phyloP scores from a whole-genome alignment of 2,329 filamentous ascomycete species.

The Bipolaris zeicola region DNA sequence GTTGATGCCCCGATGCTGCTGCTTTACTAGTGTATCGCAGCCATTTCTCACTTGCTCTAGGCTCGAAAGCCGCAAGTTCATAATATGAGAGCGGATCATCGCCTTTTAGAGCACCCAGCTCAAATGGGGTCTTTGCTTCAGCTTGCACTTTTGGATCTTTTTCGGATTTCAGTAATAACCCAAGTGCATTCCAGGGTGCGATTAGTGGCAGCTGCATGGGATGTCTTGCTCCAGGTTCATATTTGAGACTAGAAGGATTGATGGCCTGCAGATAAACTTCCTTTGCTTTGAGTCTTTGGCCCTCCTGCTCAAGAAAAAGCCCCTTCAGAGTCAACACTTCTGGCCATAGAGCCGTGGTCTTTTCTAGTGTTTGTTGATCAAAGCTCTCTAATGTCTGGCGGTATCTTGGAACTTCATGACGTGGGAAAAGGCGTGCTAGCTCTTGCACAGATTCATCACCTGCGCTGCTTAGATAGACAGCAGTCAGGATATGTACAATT shows the following conservation, averaged over 20 bases:
- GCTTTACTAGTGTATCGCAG: slow-evolving; percentile 54
- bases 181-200: slow-evolving; percentile 42
- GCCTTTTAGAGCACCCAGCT: slow-evolving; percentile 45
- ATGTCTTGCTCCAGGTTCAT: slow-evolving; percentile 20
- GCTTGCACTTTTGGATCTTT: slow-evolving; percentile 19
- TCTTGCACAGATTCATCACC: slow-evolving; percentile 18
- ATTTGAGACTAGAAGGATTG: slow-evolving; percentile 19
- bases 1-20: slow-evolving; percentile 48
- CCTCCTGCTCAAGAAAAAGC: slow-evolving; percentile 37
- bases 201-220: slow-evolving; percentile 34
- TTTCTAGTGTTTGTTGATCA: slow-evolving; percentile 12
- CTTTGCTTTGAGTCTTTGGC: slow-evolving; percentile 27
- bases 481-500: slow-evolving; percentile 37
- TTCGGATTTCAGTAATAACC: slow-evolving; percentile 27
- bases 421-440: slow-evolving; percentile 25
- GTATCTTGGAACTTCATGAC: slow-evolving; percentile 26
- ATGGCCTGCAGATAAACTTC: slow-evolving; percentile 32
- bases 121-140: slow-evolving; percentile 39
- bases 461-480: slow-evolving; percentile 25
- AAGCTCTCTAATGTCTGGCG: slow-evolving; percentile 28
- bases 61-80: slow-evolving; percentile 39
- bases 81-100: slow-evolving; percentile 54
- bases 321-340: slow-evolving; percentile 40
- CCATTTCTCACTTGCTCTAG: slow-evolving; percentile 45
- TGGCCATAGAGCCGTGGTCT: slow-evolving; percentile 21